Base-by-base conservation (phyloP, 1,139 yeast genomes). In the Sugiyamaella pinicola region DNA sequence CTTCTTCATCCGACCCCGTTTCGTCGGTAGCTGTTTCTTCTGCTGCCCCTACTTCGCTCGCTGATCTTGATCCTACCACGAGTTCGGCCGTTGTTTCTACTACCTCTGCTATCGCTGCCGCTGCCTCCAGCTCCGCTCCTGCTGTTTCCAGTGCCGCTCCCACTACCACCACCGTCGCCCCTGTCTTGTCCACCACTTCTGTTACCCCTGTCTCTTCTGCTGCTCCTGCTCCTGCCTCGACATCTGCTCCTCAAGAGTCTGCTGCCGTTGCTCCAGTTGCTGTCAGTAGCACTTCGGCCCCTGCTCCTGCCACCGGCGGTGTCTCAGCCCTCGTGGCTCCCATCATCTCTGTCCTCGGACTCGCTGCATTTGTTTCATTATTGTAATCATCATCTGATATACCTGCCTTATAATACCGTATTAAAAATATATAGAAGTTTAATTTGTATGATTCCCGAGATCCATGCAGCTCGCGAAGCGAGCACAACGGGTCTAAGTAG, bases 321-420 rank as follows among this genome's bases (percentile, higher is more conserved):
- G 46, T 29, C 13, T 26, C 46, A 7, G 15, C 46, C 6, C 34
- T 41, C 9, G 37, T 29, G 15, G 46, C 46, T 12, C 34, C 46
- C 18, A 17, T 29, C 34, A 26, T 41, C 34, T 41, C 46, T 4
- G 46, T 41, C 35, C 37, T 41, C 17, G 46, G 37, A 28, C 46
- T 41, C 34, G 35, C 46, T 41, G 46, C 46, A 41, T 41, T 41
- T 41, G 46, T 41, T 41, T 41, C 46, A 13, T 41, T 41, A 17
- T 41, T 41, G 37, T 41, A 41, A 41, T 21, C 28, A 31, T 29
- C 5, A n/a, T n/a, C 34, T 10, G 9, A 29, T 29, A 29, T 29
- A 29, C 34, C 34, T n/a, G n/a, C n/a, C n/a, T n/a, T n/a, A n/a
- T n/a, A n/a, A n/a, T n/a, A n/a, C n/a, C n/a, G n/a, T 29, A 6